Evolutionary conservation across 352 stramenopile species (phyloP).

Genomic region (Phytophthora boehmeriae): DNA sequence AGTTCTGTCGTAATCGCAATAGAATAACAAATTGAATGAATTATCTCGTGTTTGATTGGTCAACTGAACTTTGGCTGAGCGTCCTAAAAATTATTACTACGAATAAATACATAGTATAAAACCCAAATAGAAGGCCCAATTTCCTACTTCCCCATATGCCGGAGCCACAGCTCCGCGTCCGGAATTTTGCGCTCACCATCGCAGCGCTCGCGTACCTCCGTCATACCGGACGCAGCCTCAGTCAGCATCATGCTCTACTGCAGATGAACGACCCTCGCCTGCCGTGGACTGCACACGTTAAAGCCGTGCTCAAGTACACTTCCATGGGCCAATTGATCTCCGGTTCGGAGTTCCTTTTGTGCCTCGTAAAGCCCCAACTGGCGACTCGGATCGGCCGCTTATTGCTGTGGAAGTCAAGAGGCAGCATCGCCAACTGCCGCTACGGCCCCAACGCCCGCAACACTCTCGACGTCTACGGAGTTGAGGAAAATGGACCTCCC

Average conservation of each 20-base stretch:
- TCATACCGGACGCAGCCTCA: conserved; percentile 22
- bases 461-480: conserved; percentile 66
- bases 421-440: conserved; percentile 33
- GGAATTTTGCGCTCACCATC: conserved; percentile 19
- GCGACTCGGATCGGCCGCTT: conserved; percentile 46
- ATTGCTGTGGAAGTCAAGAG: conserved; percentile 42
- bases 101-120: too few species aligned
- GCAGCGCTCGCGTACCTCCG: conserved; percentile 29
- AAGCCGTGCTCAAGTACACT: conserved; percentile 51
- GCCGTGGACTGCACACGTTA: conserved; percentile 11
- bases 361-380: conserved; percentile 57
- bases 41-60: too few species aligned
- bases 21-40: too few species aligned
- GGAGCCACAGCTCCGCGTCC: neutral
- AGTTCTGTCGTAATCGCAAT: too few species aligned
- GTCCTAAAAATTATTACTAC: too few species aligned
- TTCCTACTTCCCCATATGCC: too few species aligned
- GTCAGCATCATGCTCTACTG: conserved; percentile 30
- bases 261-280: conserved; percentile 26
- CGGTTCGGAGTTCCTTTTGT: conserved; percentile 59
- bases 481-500: conserved; percentile 13
- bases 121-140: too few species aligned
- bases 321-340: conserved; percentile 55
- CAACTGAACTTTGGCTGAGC: too few species aligned
- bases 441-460: conserved; percentile 65